Base-by-base conservation (phyloP, 2,329 filamentous ascomycete species). In the Cladobotryum protrusum region DNA sequence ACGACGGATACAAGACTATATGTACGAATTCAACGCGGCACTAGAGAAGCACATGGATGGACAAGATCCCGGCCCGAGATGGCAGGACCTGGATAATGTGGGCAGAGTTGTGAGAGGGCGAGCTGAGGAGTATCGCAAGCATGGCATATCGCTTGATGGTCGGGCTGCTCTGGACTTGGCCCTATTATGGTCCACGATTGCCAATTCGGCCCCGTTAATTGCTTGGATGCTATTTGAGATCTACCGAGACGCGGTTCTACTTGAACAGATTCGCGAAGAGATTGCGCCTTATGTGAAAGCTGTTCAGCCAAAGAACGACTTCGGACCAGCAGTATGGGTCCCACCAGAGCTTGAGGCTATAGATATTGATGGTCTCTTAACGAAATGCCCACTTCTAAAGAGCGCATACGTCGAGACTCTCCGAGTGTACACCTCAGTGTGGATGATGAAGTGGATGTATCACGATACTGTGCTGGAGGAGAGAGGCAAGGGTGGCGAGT, bases 151-250 rank as follows among this genome's bases (percentile, higher is more conserved):
- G 1, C 52, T 64, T 1, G 55, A 63, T 11, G 62, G 62, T 2
- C 63, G 69, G 2, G 66, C 69, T 3, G 56, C 62, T 1, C 61
- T 58, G 42, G 69, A 72, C 24, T 51, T 72, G 11, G 64, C 55
- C 3, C 59, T 67, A 45, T 61, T 65, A 14, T 75, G 63, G 71
- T 65, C 59, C 18, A 59, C 71, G 29, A 70, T 68, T 45, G 63
- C 66, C 19, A 70, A 70, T 48, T 62, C 69, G 2, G 65, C 70
- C 32, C 61, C 64, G 1, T 59, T 72, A 29, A 59, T 66, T 3
- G 62, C 64, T 5, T 75, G 72, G 72, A 62, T 72, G 55, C 55
- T 75, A 1, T 66, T 67, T 47, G 67, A 74, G 45, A 58, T 74
- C 9, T 67, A 65, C 50, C 63, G 65, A 9, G 68, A 73, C 18